Evolutionary conservation across 192 early-diverging fungal genomes (phyloP).

Genomic region (Podochytrium sp.): DNA sequence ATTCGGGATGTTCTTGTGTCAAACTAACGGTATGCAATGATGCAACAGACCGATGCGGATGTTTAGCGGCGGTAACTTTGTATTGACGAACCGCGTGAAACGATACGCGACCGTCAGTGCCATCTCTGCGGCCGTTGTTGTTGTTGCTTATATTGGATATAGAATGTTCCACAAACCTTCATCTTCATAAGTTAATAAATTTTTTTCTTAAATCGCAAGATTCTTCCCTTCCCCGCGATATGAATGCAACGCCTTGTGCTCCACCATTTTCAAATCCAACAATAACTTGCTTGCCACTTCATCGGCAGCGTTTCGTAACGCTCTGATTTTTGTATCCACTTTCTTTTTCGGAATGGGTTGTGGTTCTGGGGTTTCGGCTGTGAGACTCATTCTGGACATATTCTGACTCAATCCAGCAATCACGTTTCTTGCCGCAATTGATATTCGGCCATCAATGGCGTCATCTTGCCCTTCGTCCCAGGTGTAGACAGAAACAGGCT

Average conservation of each 20-base stretch:
- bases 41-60: slow-evolving; percentile 5
- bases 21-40: background rate
- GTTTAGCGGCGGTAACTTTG: slow-evolving; percentile 21
- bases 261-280: no score
- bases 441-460: slow-evolving; percentile 14
- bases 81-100: slow-evolving; percentile 34
- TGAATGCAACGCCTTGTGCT: background rate
- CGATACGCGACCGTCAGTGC: slow-evolving; percentile 31
- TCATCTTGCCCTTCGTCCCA: slow-evolving; percentile 37
- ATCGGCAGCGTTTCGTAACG: slow-evolving; percentile 11
- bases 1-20: background rate
- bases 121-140: slow-evolving; percentile 41
- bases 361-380: background rate
- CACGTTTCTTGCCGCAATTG: background rate
- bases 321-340: slow-evolving; percentile 5
- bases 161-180: slow-evolving; percentile 16
- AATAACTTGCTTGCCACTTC: no score
- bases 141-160: slow-evolving; percentile 27
- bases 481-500: slow-evolving; percentile 33
- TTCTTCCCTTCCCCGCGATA: slow-evolving; percentile 5
- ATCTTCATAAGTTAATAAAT: background rate
- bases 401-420: background rate
- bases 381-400: background rate
- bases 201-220: no score
- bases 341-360: background rate